Base-by-base conservation (phyloP, 2,329 filamentous ascomycete genomes). In the Xylaria polymorpha region DNA sequence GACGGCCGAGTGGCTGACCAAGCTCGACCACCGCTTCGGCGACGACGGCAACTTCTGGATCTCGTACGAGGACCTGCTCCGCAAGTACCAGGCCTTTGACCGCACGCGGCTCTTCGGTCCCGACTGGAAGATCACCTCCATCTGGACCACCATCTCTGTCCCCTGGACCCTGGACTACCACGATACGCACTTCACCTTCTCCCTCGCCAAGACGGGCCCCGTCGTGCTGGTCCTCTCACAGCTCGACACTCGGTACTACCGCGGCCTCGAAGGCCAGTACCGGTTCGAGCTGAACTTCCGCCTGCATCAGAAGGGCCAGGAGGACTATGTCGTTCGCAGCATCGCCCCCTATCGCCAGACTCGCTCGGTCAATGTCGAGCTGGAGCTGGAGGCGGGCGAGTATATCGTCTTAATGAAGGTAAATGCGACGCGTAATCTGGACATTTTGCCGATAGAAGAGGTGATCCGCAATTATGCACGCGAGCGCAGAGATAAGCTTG, bases 361-460 rank as follows among this genome's bases (percentile, higher is more conserved):
- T 25, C 89, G 93, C 7, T 92, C 91, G 0, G 90, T 94, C 46
- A 94, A 91, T 60, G 90, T 92, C 1, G 93, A 96, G 78, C 84
- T 96, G 9, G 85, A 90, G 43, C 87, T 97, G 32, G 89, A 92
- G 22, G 86, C 91, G 0, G 93, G 93, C 12, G 88, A 87, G 51
- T 97, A 97, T 79, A 88, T 88, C 7, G 88, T 97, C 4, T 84
- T 93, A 25, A 86, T 95, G 78, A 94, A 92, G 77, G 86, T 96
- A 67, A 89, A 90, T 8, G 92, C 92, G 1, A 86, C 85, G 20
- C 87, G 91, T n/a, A 77, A 84, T 32, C 81, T 85, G 9, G 80
- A 82, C 0, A 84, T 81, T 1, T 64, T 83, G 32, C 81, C 83
- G 0, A 86, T 92, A 18, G 90, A 94, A 71, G 86, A 93, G 44